Base-by-base conservation (phyloP, 2,329 filamentous ascomycete genomes). In the Phaeosphaeriaceae sp. region DNA sequence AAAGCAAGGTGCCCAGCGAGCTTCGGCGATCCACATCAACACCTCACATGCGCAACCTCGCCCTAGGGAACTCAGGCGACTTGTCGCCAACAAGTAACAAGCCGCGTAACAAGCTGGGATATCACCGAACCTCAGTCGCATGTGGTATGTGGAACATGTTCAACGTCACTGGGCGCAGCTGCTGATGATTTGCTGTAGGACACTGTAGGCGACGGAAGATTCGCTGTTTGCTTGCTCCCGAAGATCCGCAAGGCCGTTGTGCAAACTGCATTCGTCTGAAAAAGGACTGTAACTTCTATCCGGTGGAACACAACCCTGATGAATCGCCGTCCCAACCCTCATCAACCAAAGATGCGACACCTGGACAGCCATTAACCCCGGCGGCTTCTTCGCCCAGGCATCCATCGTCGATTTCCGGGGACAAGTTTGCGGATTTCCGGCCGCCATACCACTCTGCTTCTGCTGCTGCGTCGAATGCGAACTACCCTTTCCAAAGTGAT, bases 141-240 rank as follows among this genome's bases (percentile, higher is more conserved):
- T 98, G 94, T 82, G 91, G 94, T 98, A 86, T 87, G 93, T 88
- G 56, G 57, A 13, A 27, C 27, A 45, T 22, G 47, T 21, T 25
- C n/a, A 20, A 24, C 40, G 41, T 17, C 17, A 19, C 53, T 22
- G 47, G 17, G 24, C 17, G 11, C 10, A 31, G n/a, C 48, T 33
- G 66, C 69, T 72, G 51, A 75, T 58, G 55, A 57, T 60, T 57
- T 48, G 46, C 40, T 27, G 25, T 70, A 97, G 94, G 90, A 55
- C 92, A 97, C 75, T 98, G 94, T 76, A 91, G 94, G 71, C 86
- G 91, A 74, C 89, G 94, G 68, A 98, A 98, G 80, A 98, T 98
- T 62, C 86, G 94, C 79, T 98, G 94, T 78, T 87, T 97, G 51
- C 85, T 92, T 45, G 88, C 91, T 9, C 84, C 87, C 49, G 88